A percentile compares a stretch with the other conserved stretches of the same genome.
These are phyloP conservation scores for Oryza punctata DNA, from an alignment of 176 grass and related monocot genomes.

Conservation along the genomic window DNA sequence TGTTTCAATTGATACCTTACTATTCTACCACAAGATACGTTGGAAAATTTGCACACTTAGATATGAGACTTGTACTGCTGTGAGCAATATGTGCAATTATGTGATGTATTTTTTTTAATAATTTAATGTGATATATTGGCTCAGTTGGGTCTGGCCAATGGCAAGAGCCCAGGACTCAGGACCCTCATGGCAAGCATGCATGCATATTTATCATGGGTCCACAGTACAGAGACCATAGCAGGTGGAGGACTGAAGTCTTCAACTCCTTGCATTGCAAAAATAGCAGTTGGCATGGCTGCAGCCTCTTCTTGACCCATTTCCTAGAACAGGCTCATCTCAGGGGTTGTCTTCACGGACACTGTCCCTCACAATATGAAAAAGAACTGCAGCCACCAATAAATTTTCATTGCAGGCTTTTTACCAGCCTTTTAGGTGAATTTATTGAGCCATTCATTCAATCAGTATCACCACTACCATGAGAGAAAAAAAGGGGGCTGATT, in stretches of 20 bases:
- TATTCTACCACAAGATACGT: background rate
- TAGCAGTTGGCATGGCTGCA: constrained; percentile 27
- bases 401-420: constrained; percentile 49
- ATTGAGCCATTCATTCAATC: constrained; percentile 29
- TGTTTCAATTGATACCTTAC: no score
- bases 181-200: constrained; percentile 40
- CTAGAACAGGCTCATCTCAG: constrained; percentile 27
- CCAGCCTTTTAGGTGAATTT: constrained; percentile 38
- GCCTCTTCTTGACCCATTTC: constrained; percentile 41
- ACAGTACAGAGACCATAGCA: constrained; percentile 23
- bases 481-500: background rate
- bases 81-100: constrained; percentile 14
- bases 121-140: background rate
- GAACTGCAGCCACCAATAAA: constrained; percentile 48
- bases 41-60: background rate
- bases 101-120: background rate
- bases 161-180: constrained; percentile 6
- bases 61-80: background rate
- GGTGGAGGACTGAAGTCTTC: constrained; percentile 8
- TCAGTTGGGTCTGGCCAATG: constrained; percentile 17
- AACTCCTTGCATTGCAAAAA: constrained; percentile 25
- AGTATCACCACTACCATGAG: background rate
- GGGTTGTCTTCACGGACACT: constrained; percentile 6
- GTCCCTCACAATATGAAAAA: constrained; percentile 24
- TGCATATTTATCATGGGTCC: constrained; percentile 36